Percentiles rank a stretch among this genome's conserved stretches.
phyloP scores from a whole-genome alignment of 306 rosid species.

The Quercus gilva region DNA sequence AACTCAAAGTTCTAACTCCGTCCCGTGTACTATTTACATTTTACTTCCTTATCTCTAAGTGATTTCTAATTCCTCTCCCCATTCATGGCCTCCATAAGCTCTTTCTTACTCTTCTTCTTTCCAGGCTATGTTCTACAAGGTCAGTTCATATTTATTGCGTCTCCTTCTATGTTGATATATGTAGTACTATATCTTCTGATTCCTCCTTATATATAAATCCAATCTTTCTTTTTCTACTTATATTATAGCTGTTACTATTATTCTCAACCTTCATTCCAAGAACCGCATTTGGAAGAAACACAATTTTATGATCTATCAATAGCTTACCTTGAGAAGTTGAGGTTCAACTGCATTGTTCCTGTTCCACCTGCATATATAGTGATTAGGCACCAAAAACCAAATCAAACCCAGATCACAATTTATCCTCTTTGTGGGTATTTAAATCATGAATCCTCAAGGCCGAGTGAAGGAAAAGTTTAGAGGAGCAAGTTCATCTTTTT shows the following conservation, averaged over 20 bases:
- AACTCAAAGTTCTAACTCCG: no score
- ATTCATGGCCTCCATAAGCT: neutral
- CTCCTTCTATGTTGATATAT: neutral
- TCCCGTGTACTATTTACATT: no score
- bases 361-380: neutral
- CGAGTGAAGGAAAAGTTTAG: slow-evolving; percentile 47
- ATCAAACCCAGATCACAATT: slow-evolving; percentile 30
- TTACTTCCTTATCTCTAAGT: no score
- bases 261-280: neutral
- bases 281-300: slow-evolving; percentile 1
- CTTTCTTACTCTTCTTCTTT: neutral
- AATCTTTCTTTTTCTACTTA: neutral
- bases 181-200: neutral
- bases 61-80: neutral
- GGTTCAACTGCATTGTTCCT: neutral
- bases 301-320: neutral
- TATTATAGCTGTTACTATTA: neutral
- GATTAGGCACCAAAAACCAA: neutral
- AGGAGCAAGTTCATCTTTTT: slow-evolving; percentile 21
- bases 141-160: neutral
- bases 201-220: neutral
- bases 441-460: slow-evolving; percentile 38
- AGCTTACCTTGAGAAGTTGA: neutral
- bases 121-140: neutral
- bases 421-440: neutral